Evolutionary conservation across 768 basidiomycete genomes (phyloP), one percentile per base, ranked within the genome.

Genomic region (Tremella fuciformis): DNA sequence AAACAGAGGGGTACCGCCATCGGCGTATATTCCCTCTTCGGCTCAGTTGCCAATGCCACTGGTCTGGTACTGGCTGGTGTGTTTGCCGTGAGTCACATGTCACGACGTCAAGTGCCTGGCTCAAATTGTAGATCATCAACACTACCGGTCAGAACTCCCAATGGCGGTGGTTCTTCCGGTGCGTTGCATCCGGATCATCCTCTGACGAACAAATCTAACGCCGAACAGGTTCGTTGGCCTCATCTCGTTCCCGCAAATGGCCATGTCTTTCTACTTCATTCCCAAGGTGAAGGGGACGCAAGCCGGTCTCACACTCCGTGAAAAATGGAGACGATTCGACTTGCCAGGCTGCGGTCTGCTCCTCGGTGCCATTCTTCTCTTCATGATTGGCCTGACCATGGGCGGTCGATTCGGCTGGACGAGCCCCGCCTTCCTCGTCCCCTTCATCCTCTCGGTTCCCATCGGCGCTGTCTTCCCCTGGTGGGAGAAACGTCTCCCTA

Each of bases 91-190:
- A 46, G 42, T 15, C 6, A 46, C 8, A 4, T 8, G 42, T 6
- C 42, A 4, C 22, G 15, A 18, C 6, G 16, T 4, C n/a, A 18
- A 22, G 42, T n/a, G 4, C 7, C 16, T 6, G 4, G 42, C 42
- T 46, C 15, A 46, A 6, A 6, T 15, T 46, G n/a, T 22, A 59
- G 46, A 53, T 60, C 13, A 69, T 72, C 21, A 53, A 53, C 7
- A 11, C 25, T 11, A 22, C 34, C 6, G 67, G 65, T 8, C 63
- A 73, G n/a, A 57, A 62, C 47, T 48, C 50, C 1, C 47, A 50
- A 1, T 76, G 74, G 74, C 53, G 70, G 13, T 76, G 74, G 74
- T 68, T 65, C 26, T 74, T 71, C 60, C 40, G 60, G 34, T 46
- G 16, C 8, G 42, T 46, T 46, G 42, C 42, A 8, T 15, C 16